A percentile compares a stretch with the other conserved stretches of the same genome.
Conservation (phyloP, 805 yeast genomes). For the Metschnikowia kunwiensis region DNA sequence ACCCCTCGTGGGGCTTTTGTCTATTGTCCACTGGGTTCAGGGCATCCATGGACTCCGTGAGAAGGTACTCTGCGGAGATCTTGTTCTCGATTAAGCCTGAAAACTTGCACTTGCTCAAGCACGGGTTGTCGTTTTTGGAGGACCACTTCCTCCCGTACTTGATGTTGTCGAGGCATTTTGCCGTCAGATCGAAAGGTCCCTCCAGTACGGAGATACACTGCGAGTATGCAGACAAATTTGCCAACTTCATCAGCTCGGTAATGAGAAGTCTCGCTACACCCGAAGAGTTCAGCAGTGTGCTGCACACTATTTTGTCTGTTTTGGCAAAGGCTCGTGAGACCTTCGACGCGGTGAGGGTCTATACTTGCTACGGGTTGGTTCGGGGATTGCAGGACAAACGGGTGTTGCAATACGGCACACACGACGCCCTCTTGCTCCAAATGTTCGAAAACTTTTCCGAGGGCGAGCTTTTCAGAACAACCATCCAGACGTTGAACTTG, state of each 20-base stretch:
- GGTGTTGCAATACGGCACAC: conserved; percentile 26
- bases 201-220: conserved; percentile 39
- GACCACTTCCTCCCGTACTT: conserved; percentile 54
- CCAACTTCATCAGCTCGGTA: conserved; percentile 43
- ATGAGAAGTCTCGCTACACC: conserved; percentile 26
- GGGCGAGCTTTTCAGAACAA: conserved; percentile 50
- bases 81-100: conserved; percentile 50
- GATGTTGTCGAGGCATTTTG: conserved; percentile 62
- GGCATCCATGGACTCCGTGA: conserved; percentile 74
- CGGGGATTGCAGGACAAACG: conserved; percentile 42
- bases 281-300: conserved; percentile 25
- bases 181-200: conserved; percentile 30
- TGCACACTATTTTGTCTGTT: conserved; percentile 36
- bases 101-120: conserved; percentile 37
- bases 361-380: conserved; percentile 53
- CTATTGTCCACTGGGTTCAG: conserved; percentile 73
- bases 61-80: conserved; percentile 57
- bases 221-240: conserved; percentile 53
- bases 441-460: conserved; percentile 41
- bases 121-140: conserved; percentile 44
- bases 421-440: conserved; percentile 24
- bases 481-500: conserved; percentile 51
- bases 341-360: conserved; percentile 71
- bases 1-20: conserved; percentile 69
- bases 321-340: conserved; percentile 47